These are phyloP conservation scores for Pichia sp. DNA, from an alignment of 1,139 yeast genomes.

Conservation along the genomic window DNA sequence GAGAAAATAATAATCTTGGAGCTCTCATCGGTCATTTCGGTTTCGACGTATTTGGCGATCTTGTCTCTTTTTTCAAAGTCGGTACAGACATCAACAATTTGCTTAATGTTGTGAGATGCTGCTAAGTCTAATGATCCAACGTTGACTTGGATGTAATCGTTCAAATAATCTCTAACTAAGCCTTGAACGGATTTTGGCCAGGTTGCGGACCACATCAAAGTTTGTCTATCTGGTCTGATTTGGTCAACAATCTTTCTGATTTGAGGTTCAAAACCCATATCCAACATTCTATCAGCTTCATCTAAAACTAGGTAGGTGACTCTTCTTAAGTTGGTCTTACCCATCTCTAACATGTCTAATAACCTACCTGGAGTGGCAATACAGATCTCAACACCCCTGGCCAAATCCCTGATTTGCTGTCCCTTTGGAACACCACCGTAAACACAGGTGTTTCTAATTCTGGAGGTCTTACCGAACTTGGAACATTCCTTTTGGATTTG, in stretches of 20 bases:
- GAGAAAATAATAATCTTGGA: constrained; percentile 85
- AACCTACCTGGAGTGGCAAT: constrained; percentile 99
- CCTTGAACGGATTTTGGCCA: constrained; percentile 98
- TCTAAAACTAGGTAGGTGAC: constrained; percentile 95
- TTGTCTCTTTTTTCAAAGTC: constrained; percentile 95
- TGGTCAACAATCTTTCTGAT: constrained; percentile 79
- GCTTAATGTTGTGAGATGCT: constrained; percentile 95
- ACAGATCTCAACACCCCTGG: constrained; percentile 91
- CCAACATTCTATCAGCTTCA: constrained; percentile 97
- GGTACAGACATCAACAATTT: constrained; percentile 83
- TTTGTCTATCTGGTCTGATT: constrained; percentile 87
- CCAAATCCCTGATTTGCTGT: constrained; percentile 90
- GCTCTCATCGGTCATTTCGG: constrained; percentile 71
- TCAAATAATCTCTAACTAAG: constrained; percentile 84
- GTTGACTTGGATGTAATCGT: constrained; percentile 93
- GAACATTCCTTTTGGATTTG: constrained; percentile 96
- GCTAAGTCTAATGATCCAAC: constrained; percentile 93
- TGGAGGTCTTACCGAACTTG: constrained; percentile 85
- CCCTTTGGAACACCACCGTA: constrained; percentile 99
- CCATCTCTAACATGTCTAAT: constrained; percentile 93
- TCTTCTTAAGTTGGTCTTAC: constrained; percentile 91
- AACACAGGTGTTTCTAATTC: constrained; percentile 95
- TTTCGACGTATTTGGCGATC: constrained; percentile 76
- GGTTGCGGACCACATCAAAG: constrained; percentile 99
- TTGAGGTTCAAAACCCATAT: constrained; percentile 97